These are phyloP conservation scores for Monosporascus cannonballus DNA, from an alignment of 2,329 filamentous ascomycete species.

Conservation along the genomic window DNA sequence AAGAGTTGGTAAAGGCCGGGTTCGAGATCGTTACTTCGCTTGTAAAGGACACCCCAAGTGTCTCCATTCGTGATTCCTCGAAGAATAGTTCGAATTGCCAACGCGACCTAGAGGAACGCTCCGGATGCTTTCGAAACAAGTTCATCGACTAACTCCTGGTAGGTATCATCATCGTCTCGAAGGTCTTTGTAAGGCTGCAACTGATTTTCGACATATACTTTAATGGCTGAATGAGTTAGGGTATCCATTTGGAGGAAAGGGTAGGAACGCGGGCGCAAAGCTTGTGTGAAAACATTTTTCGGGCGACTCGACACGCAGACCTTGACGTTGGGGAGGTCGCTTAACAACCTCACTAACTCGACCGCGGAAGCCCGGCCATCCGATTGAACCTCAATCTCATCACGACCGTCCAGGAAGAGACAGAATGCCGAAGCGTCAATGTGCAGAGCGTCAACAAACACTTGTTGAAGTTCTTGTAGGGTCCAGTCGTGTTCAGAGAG, in stretches of 20 bases:
- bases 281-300: slow-evolving; percentile 3
- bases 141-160: background rate
- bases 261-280: background rate
- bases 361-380: slow-evolving; percentile 1
- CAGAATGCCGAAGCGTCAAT: slow-evolving; percentile 1
- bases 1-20: background rate
- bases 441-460: background rate
- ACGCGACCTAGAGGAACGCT: background rate
- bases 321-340: slow-evolving; percentile 3
- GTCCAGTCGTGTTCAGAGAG: slow-evolving; percentile 11
- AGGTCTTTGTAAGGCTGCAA: background rate
- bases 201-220: background rate
- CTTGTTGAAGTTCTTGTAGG: slow-evolving; percentile 2
- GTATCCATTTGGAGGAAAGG: slow-evolving; percentile 3
- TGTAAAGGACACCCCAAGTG: background rate
- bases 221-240: slow-evolving; percentile 1
- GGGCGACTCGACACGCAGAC: slow-evolving; percentile 8
- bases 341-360: slow-evolving; percentile 2
- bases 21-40: background rate
- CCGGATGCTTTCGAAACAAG: background rate
- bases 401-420: slow-evolving; percentile 10
- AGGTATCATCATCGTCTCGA: background rate
- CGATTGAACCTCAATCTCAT: slow-evolving; percentile 4
- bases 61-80: background rate
- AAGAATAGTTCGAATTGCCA: background rate